A percentile compares a stretch with the other conserved stretches of the same genome.
These are phyloP conservation scores for Plasmodium gaboni DNA, from an alignment of 169 alveolate species.

Conservation along the genomic window DNA sequence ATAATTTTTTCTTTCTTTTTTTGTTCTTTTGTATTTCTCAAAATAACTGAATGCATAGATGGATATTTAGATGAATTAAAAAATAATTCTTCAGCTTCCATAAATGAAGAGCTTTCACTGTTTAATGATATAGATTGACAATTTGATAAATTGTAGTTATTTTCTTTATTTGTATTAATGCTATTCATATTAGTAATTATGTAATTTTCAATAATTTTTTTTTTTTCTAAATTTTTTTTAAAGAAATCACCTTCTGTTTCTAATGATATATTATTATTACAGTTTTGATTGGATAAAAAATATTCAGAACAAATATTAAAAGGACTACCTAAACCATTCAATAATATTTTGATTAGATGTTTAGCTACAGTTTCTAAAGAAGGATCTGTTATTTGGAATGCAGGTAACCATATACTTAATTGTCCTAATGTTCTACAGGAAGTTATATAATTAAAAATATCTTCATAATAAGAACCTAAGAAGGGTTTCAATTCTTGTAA, in stretches of 20 bases:
- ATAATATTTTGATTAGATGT: conserved; percentile 50
- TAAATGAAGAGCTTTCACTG: conserved; percentile 55
- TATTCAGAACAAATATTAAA: conserved; percentile 59
- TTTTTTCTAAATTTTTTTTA: conserved; percentile 38
- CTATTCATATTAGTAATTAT: conserved; percentile 48
- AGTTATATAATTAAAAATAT: conserved; percentile 67
- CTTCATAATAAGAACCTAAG: conserved; percentile 53
- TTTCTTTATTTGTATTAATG: conserved; percentile 43
- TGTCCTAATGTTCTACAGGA: conserved; percentile 76
- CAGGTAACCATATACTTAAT: conserved; percentile 72
- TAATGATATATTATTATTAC: conserved; percentile 26
- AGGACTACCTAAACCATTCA: conserved; percentile 74
- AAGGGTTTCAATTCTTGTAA: conserved; percentile 60
- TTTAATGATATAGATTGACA: conserved; percentile 50
- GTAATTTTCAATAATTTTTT: conserved; percentile 56
- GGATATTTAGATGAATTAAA: conserved; percentile 67
- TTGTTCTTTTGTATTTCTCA: conserved; percentile 11
- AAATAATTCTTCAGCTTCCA: conserved; percentile 70
- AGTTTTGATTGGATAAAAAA: not conserved
- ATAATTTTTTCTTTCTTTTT: not conserved
- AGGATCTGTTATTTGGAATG: conserved; percentile 33
- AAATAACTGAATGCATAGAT: conserved; percentile 66
- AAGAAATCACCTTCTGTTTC: conserved; percentile 62
- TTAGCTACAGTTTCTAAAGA: conserved; percentile 66
- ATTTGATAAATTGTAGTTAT: conserved; percentile 45